Percentiles rank a stretch among this genome's conserved stretches.
Conservation (phyloP, 2,329 filamentous ascomycete species). For the Aspergillus sp. region DNA sequence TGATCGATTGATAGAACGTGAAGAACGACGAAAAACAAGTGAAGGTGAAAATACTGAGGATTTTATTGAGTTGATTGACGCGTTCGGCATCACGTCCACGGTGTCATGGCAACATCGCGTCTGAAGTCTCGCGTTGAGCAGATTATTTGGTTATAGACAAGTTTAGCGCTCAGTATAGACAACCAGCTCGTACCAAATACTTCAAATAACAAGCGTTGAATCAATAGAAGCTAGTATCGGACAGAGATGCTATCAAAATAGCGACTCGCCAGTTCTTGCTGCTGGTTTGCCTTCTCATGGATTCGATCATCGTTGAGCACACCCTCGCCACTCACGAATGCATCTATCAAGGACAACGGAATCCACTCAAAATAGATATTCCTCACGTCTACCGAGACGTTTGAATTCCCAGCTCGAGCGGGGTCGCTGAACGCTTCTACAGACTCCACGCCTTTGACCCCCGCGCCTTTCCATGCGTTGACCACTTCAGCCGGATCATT, state of each 20-base stretch:
- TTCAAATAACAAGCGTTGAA: neutral
- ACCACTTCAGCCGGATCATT: slow-evolving; percentile 56
- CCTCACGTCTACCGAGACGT: slow-evolving; percentile 33
- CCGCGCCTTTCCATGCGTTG: slow-evolving; percentile 44
- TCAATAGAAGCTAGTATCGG: neutral
- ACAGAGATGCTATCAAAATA: slow-evolving; percentile 22
- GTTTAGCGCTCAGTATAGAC: neutral
- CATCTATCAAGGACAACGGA: slow-evolving; percentile 50
- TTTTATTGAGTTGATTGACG: neutral
- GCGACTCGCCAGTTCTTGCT: slow-evolving; percentile 17
- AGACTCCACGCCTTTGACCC: slow-evolving; percentile 24
- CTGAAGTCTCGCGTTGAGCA: neutral
- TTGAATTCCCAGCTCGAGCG: slow-evolving; percentile 1
- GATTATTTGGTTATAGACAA: neutral
- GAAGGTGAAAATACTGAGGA: neutral
- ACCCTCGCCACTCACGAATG: slow-evolving; percentile 58
- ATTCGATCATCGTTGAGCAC: slow-evolving; percentile 29
- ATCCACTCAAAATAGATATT: slow-evolving; percentile 65
- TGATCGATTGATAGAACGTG: neutral
- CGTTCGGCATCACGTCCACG: neutral
- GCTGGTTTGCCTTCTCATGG: slow-evolving; percentile 19
- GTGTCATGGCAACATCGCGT: slow-evolving; percentile 11
- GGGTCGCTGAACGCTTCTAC: slow-evolving; percentile 19
- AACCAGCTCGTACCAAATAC: neutral
- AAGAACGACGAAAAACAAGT: neutral